These are phyloP conservation scores for Aureobasidium melanogenum DNA, from an alignment of 2,329 filamentous ascomycete genomes.

Conservation along the genomic window DNA sequence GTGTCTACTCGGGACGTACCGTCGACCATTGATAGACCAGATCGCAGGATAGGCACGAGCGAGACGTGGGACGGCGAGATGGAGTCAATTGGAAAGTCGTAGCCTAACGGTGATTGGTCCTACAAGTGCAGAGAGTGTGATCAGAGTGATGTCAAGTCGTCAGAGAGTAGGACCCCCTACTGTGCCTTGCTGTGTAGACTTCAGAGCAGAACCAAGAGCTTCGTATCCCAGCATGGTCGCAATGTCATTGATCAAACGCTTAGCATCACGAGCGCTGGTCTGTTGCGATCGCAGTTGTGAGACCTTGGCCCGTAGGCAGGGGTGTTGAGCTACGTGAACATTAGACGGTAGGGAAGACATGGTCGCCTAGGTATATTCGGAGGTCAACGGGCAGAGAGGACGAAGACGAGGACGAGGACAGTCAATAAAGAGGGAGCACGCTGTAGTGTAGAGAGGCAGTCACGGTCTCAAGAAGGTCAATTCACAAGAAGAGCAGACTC, in stretches of 20 bases:
- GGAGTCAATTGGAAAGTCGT: slow-evolving; percentile 58
- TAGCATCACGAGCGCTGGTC: slow-evolving; percentile 65
- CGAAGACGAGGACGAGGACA: background rate
- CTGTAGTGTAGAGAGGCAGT: background rate
- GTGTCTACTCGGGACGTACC: slow-evolving; percentile 37
- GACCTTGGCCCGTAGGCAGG: slow-evolving; percentile 79
- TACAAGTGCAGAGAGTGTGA: slow-evolving; percentile 7
- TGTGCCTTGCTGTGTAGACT: slow-evolving; percentile 49
- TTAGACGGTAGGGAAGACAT: slow-evolving; percentile 40
- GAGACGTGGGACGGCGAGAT: slow-evolving; percentile 61
- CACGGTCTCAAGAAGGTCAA: background rate
- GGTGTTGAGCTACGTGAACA: slow-evolving; percentile 72
- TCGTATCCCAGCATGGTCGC: slow-evolving; percentile 73
- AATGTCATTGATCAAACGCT: slow-evolving; percentile 78
- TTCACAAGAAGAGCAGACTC: background rate
- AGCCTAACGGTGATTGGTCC: slow-evolving; percentile 69
- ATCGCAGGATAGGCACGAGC: slow-evolving; percentile 86
- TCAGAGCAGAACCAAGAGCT: slow-evolving; percentile 59
- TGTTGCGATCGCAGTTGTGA: slow-evolving; percentile 72
- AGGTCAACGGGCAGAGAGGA: background rate
- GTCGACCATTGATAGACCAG: slow-evolving; percentile 84
- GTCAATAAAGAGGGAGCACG: background rate
- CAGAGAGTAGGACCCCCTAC: slow-evolving; percentile 37
- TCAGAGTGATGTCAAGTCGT: slow-evolving; percentile 25
- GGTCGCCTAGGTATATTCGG: background rate